Evolutionary conservation across 2,329 filamentous ascomycete genomes (phyloP).

Genomic region (Blastomyces gilchristii): DNA sequence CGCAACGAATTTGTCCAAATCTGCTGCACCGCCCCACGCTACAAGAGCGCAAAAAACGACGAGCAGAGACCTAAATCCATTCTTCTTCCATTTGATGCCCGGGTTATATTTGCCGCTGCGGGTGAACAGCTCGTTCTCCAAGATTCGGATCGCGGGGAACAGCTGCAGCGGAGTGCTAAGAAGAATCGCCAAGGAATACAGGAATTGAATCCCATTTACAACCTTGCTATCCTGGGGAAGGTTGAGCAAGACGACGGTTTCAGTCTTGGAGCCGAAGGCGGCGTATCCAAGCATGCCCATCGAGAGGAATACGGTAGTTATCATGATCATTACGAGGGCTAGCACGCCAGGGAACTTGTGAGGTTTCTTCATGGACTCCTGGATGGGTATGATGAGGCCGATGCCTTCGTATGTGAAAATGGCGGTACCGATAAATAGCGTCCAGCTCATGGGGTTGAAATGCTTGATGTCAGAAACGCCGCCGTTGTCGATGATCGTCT

Average conservation of each 20-base stretch:
- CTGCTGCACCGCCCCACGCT: constrained; percentile 83
- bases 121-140: constrained; percentile 87
- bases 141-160: constrained; percentile 94
- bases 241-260: constrained; percentile 93
- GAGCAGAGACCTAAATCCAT: constrained; percentile 86
- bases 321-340: constrained; percentile 84
- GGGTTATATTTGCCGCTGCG: constrained; percentile 95
- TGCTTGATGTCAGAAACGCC: constrained; percentile 72
- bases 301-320: constrained; percentile 78
- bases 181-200: constrained; percentile 96
- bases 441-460: constrained; percentile 91
- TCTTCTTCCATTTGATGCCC: constrained; percentile 99
- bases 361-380: constrained; percentile 90
- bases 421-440: constrained; percentile 93
- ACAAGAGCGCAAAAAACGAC: constrained; percentile 77
- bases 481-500: constrained; percentile 67
- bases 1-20: constrained; percentile 94
- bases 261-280: constrained; percentile 86
- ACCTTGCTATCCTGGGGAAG: constrained; percentile 90
- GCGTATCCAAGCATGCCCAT: constrained; percentile 94
- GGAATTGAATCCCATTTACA: constrained; percentile 90
- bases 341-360: constrained; percentile 84
- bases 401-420: constrained; percentile 99
- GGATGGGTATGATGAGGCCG: constrained; percentile 93
- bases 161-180: constrained; percentile 92